Evolutionary conservation across 495 filamentous ascomycete species (phyloP), one percentile per base, ranked within the genome.

Genomic region (Penicillium cinerascens): DNA sequence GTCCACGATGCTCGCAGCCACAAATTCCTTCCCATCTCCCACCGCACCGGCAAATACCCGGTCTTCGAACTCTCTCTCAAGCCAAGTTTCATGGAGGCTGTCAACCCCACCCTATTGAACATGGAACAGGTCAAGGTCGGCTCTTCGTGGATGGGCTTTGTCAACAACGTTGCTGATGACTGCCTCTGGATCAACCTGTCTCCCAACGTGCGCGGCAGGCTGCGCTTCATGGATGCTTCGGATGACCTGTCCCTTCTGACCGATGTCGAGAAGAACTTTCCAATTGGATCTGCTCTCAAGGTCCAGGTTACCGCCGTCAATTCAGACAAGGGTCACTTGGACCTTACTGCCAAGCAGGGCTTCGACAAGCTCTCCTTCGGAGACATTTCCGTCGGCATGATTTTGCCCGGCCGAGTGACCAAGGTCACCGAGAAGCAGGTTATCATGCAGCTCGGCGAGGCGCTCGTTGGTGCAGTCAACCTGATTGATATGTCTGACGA

Each of bases 31-130:
- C 90, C 93, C 18, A 92, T 98, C 60, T 84, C 84, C 41, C 92
- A 97, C 69, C 82, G 89, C 47, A 80, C 80, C 35, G 83, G 82
- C 45, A 91, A 89, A 60, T 76, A 77, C 47, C 82, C 89, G 0
- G 87, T 95, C 5, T 91, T 91, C 49, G 93, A 98, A 64, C 78
- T 97, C 15, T 89, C 92, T n/a, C 81, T 89, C 8, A 96, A 91
- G 65, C 81, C 83, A 25, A 85, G 80, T 58, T 81, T 84, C 63
- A 54, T 88, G 44, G 69, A 76, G 36, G 67, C 79, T 6, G 69
- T 65, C 17, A 78, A 84, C 42, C 68, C 78, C n/a, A 70, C 78
- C 15, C 67, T 82, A 3, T 70, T 95, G 21, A 84, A 83, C 29
- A 69, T 95, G 38, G 83, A 90, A n/a, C 82, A 89, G 54, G 72